Percentiles rank a stretch among this genome's conserved stretches.
These are phyloP conservation scores for Aspergillus biplanus DNA, from an alignment of 495 filamentous ascomycete genomes.

Conservation along the genomic window DNA sequence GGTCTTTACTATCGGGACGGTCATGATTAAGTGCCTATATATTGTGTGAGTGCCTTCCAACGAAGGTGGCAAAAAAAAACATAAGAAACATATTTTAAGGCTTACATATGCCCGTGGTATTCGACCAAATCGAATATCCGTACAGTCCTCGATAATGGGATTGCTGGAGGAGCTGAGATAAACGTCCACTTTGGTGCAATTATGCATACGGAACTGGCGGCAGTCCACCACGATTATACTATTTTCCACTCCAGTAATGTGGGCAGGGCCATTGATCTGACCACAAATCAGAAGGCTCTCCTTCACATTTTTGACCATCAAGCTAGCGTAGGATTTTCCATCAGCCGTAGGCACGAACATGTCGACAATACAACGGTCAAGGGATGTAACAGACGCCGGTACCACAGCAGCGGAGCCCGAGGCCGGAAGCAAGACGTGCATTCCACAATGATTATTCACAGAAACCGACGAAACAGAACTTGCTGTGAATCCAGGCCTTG, in stretches of 20 bases:
- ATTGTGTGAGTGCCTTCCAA: neutral
- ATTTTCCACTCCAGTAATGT: constrained; percentile 75
- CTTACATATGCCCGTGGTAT: constrained; percentile 71
- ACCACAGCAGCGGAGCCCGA: constrained; percentile 68
- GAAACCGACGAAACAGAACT: constrained; percentile 56
- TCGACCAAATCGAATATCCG: constrained; percentile 74
- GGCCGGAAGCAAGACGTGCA: constrained; percentile 72
- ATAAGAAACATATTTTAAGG: constrained; percentile 12
- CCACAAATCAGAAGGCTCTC: constrained; percentile 75
- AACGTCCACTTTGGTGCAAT: constrained; percentile 75
- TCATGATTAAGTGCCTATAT: constrained; percentile 44
- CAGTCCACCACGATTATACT: constrained; percentile 76
- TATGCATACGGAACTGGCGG: constrained; percentile 89
- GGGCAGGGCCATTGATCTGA: constrained; percentile 74
- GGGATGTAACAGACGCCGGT: constrained; percentile 72
- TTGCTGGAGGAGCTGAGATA: constrained; percentile 81
- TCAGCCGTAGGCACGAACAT: constrained; percentile 68
- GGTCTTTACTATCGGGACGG: constrained; percentile 53
- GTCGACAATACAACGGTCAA: constrained; percentile 76
- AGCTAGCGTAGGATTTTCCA: constrained; percentile 69
- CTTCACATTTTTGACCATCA: constrained; percentile 71
- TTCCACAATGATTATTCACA: constrained; percentile 61
- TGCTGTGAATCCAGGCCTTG: constrained; percentile 30
- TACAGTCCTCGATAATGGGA: constrained; percentile 93
- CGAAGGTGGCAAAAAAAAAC: neutral